Base-by-base conservation (phyloP, 805 yeast genomes). In the Lachancea meyersii region DNA sequence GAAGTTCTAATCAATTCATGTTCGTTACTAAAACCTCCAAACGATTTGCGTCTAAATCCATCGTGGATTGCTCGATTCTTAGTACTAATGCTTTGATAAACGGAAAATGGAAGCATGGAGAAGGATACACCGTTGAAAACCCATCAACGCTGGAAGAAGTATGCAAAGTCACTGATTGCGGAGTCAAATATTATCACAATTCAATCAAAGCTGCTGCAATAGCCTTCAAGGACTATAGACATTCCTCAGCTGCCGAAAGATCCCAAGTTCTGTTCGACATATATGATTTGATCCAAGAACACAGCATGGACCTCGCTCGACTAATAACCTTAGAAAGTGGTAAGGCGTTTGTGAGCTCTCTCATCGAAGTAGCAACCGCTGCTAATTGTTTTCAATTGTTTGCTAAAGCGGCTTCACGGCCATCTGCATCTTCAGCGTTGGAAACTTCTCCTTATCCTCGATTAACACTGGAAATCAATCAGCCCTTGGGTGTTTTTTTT, bases 401-500 rank as follows among this genome's bases (percentile, higher is more conserved):
- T 61, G 67, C 86, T 21, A 93, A 83, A 60, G 85, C 79, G 51
- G 91, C 91, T 6, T 84, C 87, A 31, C 72, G 87, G 52, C 61
- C 75, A 21, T 55, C 60, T 36, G 70, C 80, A 46, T 77, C 83
- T 46, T 51, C 80, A 14, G 33, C 11, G 11, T 9, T 31, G 33
- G 20, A 5, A 31, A 8, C 4, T 5, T 31, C 20, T 13, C 33
- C 28, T 4, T 14, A 26, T 31, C 33, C 18, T 4, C 33, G 33
- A 31, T 13, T 16, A 18, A 31, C 20, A 16, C 9, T 31, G 11
- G 13, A 31, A 6, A 18, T 16, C 20, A 31, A 14, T 16, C 87
- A 82, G 58, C 91, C 94, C n/a, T 68, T 84, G 38, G 94, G 94
- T 6, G 88, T 82, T 11, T 84, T 52, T 89, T 84, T 52, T 89